Base-by-base conservation (phyloP, 1,139 yeast species). In the Debaryomyces sp. region DNA sequence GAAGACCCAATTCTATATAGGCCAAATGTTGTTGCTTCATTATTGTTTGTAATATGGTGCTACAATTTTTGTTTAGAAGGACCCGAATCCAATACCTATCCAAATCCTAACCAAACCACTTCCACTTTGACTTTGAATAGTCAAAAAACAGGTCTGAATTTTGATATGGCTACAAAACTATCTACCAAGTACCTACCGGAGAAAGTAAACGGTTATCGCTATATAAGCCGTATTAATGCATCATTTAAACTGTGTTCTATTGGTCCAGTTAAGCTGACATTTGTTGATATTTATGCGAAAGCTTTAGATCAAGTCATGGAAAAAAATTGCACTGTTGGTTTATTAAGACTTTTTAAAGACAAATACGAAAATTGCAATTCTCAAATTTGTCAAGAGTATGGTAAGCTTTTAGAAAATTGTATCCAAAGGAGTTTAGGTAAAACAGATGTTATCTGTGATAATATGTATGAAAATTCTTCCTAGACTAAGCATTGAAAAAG, bases 61-160 rank as follows among this genome's bases (percentile, higher is more conserved):
- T 45, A 41, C 23, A 45, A 45, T 41, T 45, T 15, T 26, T 40
- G 45, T 23, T 34, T 45, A 21, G 45, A 41, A 13, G 48, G 48
- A 2, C 45, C 45, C 4, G 48, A 45, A 36, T 35, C 45, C 10
- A 26, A 26, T 17, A 12, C n/a, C n/a, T 42, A 29, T 42, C 37
- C 45, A 13, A 24, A 26, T 7, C 10, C 23, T 10, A 5, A 21
- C 24, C 26, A 17, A 34, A 23, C 15, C 21, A 18, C 21, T 18
- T 18, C 21, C 21, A 18, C 21, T 18, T 18, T 18, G 21, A 18
- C 21, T 18, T 18, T 18, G 21, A 18, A 18, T 26, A 32, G 21
- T 13, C 18, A 32, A 32, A 7, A 13, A 8, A 6, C 12, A 9
- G 12, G 12, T 32, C 17, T 32, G 35, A 32, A 17, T n/a, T 26